A percentile compares a stretch with the other conserved stretches of the same genome.
Conservation (phyloP, 176 grass and related monocot species). For the Triticum timopheevii region DNA sequence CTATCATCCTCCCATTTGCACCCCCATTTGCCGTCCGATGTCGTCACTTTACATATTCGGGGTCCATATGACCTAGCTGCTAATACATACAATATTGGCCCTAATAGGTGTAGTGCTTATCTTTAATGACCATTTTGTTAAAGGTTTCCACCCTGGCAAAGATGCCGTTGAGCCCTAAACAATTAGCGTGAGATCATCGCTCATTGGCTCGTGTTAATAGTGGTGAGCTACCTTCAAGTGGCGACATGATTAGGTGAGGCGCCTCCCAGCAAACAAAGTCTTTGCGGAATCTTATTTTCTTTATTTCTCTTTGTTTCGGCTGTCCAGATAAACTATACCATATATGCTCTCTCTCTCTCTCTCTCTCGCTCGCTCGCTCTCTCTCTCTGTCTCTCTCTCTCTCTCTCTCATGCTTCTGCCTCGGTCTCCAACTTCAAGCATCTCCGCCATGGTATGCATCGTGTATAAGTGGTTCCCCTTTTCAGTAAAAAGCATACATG, state of each 20-base stretch:
- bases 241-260: slow-evolving; percentile 58
- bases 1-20: slow-evolving; percentile 35
- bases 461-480: neutral
- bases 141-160: slow-evolving; percentile 49
- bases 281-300: slow-evolving; percentile 35
- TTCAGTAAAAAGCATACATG: neutral
- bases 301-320: neutral
- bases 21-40: slow-evolving; percentile 29
- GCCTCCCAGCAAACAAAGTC: slow-evolving; percentile 51
- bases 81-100: slow-evolving; percentile 36
- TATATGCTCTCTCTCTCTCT: slow-evolving; percentile 12
- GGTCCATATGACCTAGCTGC: slow-evolving; percentile 35
- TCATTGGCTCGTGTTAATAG: slow-evolving; percentile 40
- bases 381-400: slow-evolving; percentile 1
- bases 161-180: slow-evolving; percentile 48
- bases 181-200: slow-evolving; percentile 27
- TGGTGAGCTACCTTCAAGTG: slow-evolving; percentile 35
- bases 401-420: neutral
- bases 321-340: slow-evolving; percentile 18
- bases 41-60: slow-evolving; percentile 42
- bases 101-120: slow-evolving; percentile 58
- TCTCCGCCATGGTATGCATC: neutral
- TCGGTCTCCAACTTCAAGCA: neutral
- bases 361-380: neutral
- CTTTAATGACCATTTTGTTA: slow-evolving; percentile 46